Evolutionary conservation across 1,284 basidiomycete species (phyloP).

Genomic region (Meripilus lineatus): DNA sequence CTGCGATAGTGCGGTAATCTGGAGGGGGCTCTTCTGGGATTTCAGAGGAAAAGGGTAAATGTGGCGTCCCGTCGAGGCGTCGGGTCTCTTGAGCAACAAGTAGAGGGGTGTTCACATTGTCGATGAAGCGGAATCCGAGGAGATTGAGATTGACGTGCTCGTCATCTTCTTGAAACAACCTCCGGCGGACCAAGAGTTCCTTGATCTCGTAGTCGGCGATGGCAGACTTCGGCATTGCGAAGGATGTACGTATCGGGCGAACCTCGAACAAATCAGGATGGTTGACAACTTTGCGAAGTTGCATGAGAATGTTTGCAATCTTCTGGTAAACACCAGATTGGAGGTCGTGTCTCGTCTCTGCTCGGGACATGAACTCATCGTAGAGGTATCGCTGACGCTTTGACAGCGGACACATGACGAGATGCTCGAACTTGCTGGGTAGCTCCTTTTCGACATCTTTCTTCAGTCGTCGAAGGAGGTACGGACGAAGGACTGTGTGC

Average conservation of each 20-base stretch:
- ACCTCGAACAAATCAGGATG: slow-evolving; percentile 97
- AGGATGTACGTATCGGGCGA: slow-evolving; percentile 89
- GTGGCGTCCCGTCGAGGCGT: slow-evolving; percentile 66
- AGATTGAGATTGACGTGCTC: slow-evolving; percentile 57
- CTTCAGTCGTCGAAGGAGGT: slow-evolving; percentile 91
- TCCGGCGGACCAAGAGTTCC: slow-evolving; percentile 79
- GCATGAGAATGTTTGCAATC: slow-evolving; percentile 97
- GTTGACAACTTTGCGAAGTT: slow-evolving; percentile 92
- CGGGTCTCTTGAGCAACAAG: slow-evolving; percentile 50
- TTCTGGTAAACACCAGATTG: slow-evolving; percentile 85
- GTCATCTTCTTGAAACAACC: slow-evolving; percentile 49
- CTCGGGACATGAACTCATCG: slow-evolving; percentile 96
- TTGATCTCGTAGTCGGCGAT: slow-evolving; percentile 85
- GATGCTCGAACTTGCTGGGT: slow-evolving; percentile 93
- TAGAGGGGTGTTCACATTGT: slow-evolving; percentile 45
- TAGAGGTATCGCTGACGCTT: slow-evolving; percentile 96
- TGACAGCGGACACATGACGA: slow-evolving; percentile 87
- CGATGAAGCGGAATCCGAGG: slow-evolving; percentile 63
- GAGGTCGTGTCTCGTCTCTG: slow-evolving; percentile 83
- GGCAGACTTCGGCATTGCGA: slow-evolving; percentile 81
- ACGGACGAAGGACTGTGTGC: slow-evolving; percentile 90
- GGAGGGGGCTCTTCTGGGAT: slow-evolving; percentile 56
- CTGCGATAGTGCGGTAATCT: slow-evolving; percentile 73
- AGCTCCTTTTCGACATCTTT: slow-evolving; percentile 95
- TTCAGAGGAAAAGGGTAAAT: slow-evolving; percentile 57